Conservation (phyloP, 176 grass and related monocot genomes). For the Phoenix roebelenii region DNA sequence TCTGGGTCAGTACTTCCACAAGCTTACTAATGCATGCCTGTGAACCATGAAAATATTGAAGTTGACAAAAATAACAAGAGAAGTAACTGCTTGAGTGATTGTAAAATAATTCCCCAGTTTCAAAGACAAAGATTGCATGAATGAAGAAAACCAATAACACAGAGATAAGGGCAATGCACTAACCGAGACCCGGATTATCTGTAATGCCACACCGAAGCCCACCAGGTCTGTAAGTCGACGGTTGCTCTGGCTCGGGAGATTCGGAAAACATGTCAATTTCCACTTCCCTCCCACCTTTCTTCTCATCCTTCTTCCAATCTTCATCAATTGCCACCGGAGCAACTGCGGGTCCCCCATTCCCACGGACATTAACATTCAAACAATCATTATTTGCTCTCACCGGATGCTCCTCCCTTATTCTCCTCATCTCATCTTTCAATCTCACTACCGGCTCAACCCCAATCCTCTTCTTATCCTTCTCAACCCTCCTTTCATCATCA, state of each 20-base stretch:
- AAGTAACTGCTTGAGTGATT: no score
- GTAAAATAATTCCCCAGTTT: no score
- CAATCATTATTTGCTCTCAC: constrained; percentile 26
- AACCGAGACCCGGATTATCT: constrained; percentile 76
- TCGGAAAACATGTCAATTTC: constrained; percentile 30
- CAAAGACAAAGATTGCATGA: no score
- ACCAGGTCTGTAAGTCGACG: constrained; percentile 18
- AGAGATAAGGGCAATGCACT: constrained; percentile 10
- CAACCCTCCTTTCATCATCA: no score
- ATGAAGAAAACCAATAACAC: neutral
- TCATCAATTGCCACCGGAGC: constrained; percentile 31
- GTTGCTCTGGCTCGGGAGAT: constrained; percentile 14
- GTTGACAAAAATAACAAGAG: no score
- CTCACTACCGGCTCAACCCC: neutral
- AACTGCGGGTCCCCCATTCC: constrained; percentile 20
- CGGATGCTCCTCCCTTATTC: neutral
- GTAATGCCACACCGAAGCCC: constrained; percentile 57
- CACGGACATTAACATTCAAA: constrained; percentile 18
- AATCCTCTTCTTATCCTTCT: constrained; percentile 2
- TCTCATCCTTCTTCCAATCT: constrained; percentile 39
- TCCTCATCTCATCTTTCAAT: constrained; percentile 22
- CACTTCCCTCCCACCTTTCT: constrained; percentile 23
- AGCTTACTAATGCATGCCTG: no score
- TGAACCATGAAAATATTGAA: no score
- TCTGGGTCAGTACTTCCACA: no score